These are phyloP conservation scores for Cadophora sp. DNA, from an alignment of 2,329 filamentous ascomycete species.

Conservation along the genomic window DNA sequence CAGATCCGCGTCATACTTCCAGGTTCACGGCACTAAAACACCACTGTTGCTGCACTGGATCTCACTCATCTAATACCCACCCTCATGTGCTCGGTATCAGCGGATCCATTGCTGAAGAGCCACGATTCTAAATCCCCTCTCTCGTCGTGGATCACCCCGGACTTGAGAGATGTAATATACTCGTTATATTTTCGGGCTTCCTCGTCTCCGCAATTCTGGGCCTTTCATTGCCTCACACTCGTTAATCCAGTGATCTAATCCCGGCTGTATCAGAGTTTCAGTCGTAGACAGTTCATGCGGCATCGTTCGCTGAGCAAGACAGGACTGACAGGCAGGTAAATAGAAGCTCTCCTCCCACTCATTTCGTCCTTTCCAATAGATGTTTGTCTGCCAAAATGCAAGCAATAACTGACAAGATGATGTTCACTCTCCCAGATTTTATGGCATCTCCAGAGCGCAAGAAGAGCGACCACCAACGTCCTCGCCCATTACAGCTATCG, in stretches of 20 bases:
- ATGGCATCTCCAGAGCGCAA: conserved; percentile 40
- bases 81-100: conserved; percentile 24
- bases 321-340: conserved; percentile 27
- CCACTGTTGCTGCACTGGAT: background rate
- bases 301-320: conserved; percentile 28
- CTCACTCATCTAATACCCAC: background rate
- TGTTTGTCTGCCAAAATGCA: conserved; percentile 26
- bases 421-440: conserved; percentile 42
- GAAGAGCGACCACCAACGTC: conserved; percentile 39
- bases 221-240: conserved; percentile 33
- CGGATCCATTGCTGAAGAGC: conserved; percentile 17
- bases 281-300: conserved; percentile 41
- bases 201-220: conserved; percentile 27
- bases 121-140: conserved; percentile 17
- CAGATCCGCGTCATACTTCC: conserved; percentile 20
- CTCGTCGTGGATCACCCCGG: conserved; percentile 22
- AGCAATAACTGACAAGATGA: conserved; percentile 41
- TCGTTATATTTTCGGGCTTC: conserved; percentile 24
- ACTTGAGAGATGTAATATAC: conserved; percentile 34
- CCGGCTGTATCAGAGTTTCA: conserved; percentile 41
- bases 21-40: background rate
- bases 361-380: background rate
- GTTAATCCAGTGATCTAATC: conserved; percentile 35
- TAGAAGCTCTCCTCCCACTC: conserved; percentile 19
- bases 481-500: conserved; percentile 45